Evolutionary conservation across 345 rosid genomes (phyloP).

Genomic region (Aurinia saxatilis): DNA sequence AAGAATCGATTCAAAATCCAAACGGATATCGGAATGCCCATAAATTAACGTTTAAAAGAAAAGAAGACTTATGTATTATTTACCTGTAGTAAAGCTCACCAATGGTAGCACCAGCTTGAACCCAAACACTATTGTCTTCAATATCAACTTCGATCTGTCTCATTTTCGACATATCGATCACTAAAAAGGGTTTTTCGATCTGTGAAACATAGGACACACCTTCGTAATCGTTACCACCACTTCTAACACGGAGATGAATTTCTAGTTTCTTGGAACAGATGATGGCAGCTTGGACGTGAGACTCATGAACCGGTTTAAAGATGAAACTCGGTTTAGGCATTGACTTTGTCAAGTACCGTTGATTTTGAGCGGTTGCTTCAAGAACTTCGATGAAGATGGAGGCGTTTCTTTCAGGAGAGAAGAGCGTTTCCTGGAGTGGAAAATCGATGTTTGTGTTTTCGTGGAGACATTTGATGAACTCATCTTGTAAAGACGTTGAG

Average conservation of each 20-base stretch:
- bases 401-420: constrained; percentile 18
- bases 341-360: constrained; percentile 27
- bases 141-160: constrained; percentile 37
- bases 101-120: constrained; percentile 48
- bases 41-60: too few species aligned
- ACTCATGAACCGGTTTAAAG: constrained; percentile 30
- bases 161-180: constrained; percentile 38
- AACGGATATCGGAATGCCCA: too few species aligned
- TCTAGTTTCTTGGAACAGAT: constrained; percentile 35
- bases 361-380: constrained; percentile 33
- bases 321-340: constrained; percentile 47
- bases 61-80: too few species aligned
- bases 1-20: too few species aligned
- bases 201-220: constrained; percentile 40
- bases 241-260: constrained; percentile 37
- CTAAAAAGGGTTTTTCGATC: constrained; percentile 36
- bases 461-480: constrained; percentile 29
- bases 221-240: constrained; percentile 57
- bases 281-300: constrained; percentile 47
- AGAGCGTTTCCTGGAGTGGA: constrained; percentile 10
- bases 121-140: constrained; percentile 37
- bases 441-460: constrained; percentile 20
- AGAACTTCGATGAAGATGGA: constrained; percentile 29
- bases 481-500: constrained; percentile 22
- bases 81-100: constrained; percentile 34